Percentiles rank a stretch among this genome's conserved stretches.
Conservation (phyloP, 805 yeast species). For the Blastobotrys muscicola region DNA sequence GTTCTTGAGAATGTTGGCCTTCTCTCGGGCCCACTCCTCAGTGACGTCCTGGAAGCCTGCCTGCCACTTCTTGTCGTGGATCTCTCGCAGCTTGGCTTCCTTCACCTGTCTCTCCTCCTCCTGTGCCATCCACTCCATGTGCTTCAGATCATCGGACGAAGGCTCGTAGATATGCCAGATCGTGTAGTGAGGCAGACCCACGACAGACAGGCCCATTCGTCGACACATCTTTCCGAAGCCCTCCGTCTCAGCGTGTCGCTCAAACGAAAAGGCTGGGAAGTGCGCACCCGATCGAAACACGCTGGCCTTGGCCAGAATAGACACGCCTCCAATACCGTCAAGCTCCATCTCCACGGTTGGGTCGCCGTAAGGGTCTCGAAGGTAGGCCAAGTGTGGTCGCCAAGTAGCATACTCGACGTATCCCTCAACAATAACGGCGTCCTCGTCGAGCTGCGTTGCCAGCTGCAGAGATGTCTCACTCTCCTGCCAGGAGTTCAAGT, state of each 20-base stretch:
- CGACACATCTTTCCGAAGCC: conserved; percentile 90
- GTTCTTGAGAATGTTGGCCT: conserved; percentile 61
- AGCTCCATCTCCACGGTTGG: conserved; percentile 77
- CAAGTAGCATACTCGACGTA: conserved; percentile 96
- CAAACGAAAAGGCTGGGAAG: conserved; percentile 94
- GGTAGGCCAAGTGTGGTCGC: conserved; percentile 93
- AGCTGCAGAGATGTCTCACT: conserved; percentile 53
- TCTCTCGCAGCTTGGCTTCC: conserved; percentile 27
- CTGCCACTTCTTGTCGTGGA: conserved; percentile 44
- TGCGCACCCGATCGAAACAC: conserved; percentile 85
- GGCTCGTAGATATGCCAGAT: conserved; percentile 98
- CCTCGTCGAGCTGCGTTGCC: conserved; percentile 60
- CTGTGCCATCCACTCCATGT: conserved; percentile 40
- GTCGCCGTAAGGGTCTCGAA: conserved; percentile 91
- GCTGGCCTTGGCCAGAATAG: conserved; percentile 76
- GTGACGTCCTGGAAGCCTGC: conserved; percentile 70
- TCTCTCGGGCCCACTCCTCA: conserved; percentile 64
- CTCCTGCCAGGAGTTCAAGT: conserved; percentile 94
- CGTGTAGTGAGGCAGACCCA: conserved; percentile 92
- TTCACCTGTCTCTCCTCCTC: conserved; percentile 31
- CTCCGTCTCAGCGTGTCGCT: conserved; percentile 96
- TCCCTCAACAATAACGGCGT: conserved; percentile 95
- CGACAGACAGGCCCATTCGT: conserved; percentile 77
- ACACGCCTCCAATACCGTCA: conserved; percentile 97
- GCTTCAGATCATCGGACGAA: conserved; percentile 80